Conservation (phyloP, 441 rosid species). For the Corymbia citriodora region DNA sequence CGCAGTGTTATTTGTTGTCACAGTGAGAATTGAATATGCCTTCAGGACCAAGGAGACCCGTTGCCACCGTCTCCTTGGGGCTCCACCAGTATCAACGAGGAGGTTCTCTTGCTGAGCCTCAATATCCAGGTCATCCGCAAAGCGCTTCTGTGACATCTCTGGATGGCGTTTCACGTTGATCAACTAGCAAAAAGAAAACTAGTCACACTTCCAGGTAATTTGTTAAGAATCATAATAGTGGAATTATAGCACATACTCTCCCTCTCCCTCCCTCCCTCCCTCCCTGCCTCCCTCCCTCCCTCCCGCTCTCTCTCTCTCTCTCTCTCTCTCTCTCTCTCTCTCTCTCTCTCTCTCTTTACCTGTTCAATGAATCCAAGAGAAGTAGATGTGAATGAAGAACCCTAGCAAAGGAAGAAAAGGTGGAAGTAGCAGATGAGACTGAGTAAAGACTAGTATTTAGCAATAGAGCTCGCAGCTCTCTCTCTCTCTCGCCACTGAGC, state of each 20-base stretch:
- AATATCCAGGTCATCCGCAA: not conserved
- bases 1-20: not conserved
- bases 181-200: not conserved
- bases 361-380: not conserved
- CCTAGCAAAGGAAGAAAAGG: not conserved
- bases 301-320: no score
- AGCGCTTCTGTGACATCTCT: not conserved
- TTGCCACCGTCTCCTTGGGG: not conserved
- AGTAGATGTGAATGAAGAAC: not conserved
- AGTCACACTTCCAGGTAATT: not conserved
- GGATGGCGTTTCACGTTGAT: not conserved
- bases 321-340: no score
- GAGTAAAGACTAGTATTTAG: not conserved
- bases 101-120: not conserved
- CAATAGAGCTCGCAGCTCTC: not conserved
- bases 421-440: not conserved
- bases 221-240: not conserved
- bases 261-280: not conserved
- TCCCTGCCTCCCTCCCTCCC: no score
- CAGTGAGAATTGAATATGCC: not conserved
- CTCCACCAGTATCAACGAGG: not conserved
- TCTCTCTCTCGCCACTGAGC: not conserved
- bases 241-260: not conserved
- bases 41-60: not conserved
- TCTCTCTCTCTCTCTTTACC: not conserved